Conservation (phyloP, 352 stramenopile species). For the Phytopythium kandeliae region DNA sequence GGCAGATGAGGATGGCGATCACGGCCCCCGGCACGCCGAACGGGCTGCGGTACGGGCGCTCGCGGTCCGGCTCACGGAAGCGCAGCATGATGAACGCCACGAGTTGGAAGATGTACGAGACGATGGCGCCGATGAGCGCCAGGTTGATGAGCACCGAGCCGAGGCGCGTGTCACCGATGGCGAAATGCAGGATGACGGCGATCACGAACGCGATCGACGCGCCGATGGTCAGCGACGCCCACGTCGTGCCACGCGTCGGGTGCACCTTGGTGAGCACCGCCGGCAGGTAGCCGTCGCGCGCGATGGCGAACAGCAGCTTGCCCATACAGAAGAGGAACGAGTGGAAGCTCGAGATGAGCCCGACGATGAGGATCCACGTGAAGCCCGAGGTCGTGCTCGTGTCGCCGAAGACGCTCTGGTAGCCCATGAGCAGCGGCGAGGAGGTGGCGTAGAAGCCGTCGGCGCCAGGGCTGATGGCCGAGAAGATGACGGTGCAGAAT, state of each 20-base stretch:
- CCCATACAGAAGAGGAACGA: slow-evolving; percentile 74
- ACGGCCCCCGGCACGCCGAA: slow-evolving; percentile 45
- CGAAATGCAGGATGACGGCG: slow-evolving; percentile 41
- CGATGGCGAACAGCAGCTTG: slow-evolving; percentile 51
- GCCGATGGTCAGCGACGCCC: slow-evolving; percentile 34
- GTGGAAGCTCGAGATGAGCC: slow-evolving; percentile 56
- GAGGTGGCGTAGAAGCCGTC: slow-evolving; percentile 32
- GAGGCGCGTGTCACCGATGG: slow-evolving; percentile 45
- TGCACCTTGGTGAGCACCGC: slow-evolving; percentile 41
- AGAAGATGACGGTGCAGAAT: slow-evolving; percentile 56
- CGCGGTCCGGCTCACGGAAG: slow-evolving; percentile 37
- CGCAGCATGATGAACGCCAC: slow-evolving; percentile 49
- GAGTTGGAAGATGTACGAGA: slow-evolving; percentile 60
- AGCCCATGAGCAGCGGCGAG: slow-evolving; percentile 45
- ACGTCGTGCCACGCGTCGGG: slow-evolving; percentile 35
- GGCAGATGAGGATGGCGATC: slow-evolving; percentile 38
- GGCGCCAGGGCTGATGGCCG: slow-evolving; percentile 43
- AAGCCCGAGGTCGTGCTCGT: slow-evolving; percentile 46
- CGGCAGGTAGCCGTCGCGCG: slow-evolving; percentile 52
- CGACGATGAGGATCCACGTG: slow-evolving; percentile 55
- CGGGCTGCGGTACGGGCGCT: slow-evolving; percentile 41
- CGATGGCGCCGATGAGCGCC: slow-evolving; percentile 47
- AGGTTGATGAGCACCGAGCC: slow-evolving; percentile 60
- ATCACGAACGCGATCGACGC: slow-evolving; percentile 30
- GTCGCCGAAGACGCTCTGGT: slow-evolving; percentile 55